These are phyloP conservation scores for Eucalyptus cloeziana DNA, from an alignment of 345 rosid species.

Conservation along the genomic window DNA sequence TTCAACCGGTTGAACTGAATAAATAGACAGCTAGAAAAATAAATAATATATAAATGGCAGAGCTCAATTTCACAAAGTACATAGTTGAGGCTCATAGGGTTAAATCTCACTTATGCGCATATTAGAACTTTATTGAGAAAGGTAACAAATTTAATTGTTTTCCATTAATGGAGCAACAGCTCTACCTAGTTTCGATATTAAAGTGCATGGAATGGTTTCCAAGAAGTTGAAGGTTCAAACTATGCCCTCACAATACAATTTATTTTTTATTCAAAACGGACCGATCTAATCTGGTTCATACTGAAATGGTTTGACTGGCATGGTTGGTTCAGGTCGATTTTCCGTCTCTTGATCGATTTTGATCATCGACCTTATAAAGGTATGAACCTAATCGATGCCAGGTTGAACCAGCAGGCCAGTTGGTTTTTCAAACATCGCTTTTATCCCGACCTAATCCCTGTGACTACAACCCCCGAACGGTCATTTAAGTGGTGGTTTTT, in stretches of 20 bases:
- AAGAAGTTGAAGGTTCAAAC: background rate
- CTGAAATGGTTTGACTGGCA: background rate
- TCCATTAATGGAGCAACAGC: background rate
- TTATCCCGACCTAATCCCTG: background rate
- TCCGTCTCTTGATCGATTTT: no score
- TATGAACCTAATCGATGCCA: background rate
- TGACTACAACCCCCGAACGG: background rate
- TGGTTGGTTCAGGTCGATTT: no score
- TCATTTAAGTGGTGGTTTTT: background rate
- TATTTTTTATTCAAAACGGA: background rate
- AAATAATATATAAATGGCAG: background rate
- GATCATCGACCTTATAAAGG: background rate
- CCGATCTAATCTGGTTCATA: background rate
- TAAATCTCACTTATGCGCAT: background rate
- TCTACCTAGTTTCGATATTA: background rate
- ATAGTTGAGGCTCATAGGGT: background rate
- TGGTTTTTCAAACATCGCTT: no score
- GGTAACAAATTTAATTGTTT: background rate
- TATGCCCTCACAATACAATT: background rate
- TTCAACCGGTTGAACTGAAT: background rate
- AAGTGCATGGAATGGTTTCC: background rate
- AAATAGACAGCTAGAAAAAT: background rate
- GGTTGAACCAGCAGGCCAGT: background rate
- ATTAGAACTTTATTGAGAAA: background rate
- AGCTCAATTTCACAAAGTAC: background rate